Evolutionary conservation across 139 green algal species (phyloP).

Genomic region (Chlorokybus atmophyticus): DNA sequence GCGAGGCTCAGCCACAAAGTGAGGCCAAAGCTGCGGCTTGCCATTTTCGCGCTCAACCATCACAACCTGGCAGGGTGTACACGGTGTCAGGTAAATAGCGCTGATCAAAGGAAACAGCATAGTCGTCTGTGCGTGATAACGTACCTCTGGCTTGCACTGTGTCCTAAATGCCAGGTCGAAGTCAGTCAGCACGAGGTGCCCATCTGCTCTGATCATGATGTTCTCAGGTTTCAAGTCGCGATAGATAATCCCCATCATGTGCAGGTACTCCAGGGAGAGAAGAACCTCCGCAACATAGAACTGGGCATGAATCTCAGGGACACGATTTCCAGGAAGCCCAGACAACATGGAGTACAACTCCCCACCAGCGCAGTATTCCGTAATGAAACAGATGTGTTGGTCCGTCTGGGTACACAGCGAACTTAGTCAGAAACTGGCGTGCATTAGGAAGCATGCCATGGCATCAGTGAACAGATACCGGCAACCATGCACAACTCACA

Average conservation of each 20-base stretch:
- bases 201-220: slow-evolving; percentile 68
- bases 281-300: slow-evolving; percentile 91
- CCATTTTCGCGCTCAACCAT: slow-evolving; percentile 12
- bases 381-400: slow-evolving; percentile 31
- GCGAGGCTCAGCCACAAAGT: slow-evolving; percentile 66
- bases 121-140: no score
- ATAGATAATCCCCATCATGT: slow-evolving; percentile 94
- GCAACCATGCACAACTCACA: no score
- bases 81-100: no score
- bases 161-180: slow-evolving; percentile 71
- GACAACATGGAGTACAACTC: slow-evolving; percentile 63
- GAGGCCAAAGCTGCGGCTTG: slow-evolving; percentile 14
- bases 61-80: no score
- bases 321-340: slow-evolving; percentile 28
- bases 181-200: slow-evolving; percentile 91
- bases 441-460: neutral
- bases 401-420: slow-evolving; percentile 13
- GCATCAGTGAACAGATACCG: neutral
- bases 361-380: slow-evolving; percentile 50
- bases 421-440: no score
- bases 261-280: slow-evolving; percentile 93
- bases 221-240: slow-evolving; percentile 98
- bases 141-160: slow-evolving; percentile 9
- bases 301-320: slow-evolving; percentile 41
- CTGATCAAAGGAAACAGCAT: neutral